A percentile compares a stretch with the other conserved stretches of the same genome.
These are phyloP conservation scores for Lachancea lanzarotensis DNA, from an alignment of 805 yeast species.

Conservation along the genomic window DNA sequence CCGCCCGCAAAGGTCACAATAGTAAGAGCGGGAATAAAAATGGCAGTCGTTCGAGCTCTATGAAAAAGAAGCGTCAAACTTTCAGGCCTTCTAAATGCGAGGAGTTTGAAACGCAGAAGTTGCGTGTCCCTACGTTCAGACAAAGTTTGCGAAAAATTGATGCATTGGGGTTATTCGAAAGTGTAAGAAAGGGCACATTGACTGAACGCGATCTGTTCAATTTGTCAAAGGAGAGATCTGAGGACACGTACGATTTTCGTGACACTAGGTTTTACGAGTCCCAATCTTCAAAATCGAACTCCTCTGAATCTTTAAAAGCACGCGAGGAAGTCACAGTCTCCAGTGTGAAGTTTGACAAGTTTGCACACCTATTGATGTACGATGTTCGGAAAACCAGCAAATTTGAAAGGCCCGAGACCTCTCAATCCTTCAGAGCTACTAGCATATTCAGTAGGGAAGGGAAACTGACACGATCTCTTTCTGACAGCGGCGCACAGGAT, in stretches of 20 bases:
- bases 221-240: conserved; percentile 8
- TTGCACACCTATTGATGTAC: conserved; percentile 25
- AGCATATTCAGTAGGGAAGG: neutral
- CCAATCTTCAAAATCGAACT: neutral
- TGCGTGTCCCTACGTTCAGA: conserved; percentile 40
- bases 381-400: conserved; percentile 17
- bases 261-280: conserved; percentile 18
- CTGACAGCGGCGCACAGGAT: neutral
- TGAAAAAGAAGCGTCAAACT: neutral
- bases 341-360: conserved; percentile 25
- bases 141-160: conserved; percentile 10
- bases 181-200: conserved; percentile 16
- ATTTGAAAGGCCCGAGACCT: neutral
- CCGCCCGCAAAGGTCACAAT: neutral
- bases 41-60: neutral
- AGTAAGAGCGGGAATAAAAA: neutral
- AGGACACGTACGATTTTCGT: conserved; percentile 9
- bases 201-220: conserved; percentile 12
- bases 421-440: neutral
- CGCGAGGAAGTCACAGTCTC: neutral
- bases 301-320: neutral
- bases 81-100: conserved; percentile 2
- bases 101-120: conserved; percentile 3
- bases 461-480: neutral
- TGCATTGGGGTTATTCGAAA: conserved; percentile 15